Evolutionary conservation across 2,329 filamentous ascomycete species (phyloP), one percentile per base, ranked within the genome.

Genomic region (Geoglossum cookeanum): DNA sequence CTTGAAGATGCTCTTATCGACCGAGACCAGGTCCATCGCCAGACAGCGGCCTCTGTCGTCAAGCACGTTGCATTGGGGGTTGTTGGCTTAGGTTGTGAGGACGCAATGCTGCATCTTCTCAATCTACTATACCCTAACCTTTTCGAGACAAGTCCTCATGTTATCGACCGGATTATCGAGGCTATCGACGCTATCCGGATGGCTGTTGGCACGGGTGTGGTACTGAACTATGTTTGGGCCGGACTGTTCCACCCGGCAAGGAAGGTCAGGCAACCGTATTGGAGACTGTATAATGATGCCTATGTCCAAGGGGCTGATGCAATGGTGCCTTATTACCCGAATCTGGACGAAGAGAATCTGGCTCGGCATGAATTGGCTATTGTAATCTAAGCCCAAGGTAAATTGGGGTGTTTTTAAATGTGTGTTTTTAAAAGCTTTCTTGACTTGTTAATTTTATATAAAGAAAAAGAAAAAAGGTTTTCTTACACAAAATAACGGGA

Each of bases 171-270:
- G 49, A 94, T 98, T 63, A 85, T 98, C 61, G 94, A 98, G 70
- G 92, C 94, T 55, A 94, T 98, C 63, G 92, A 97, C 69, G 92
- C 90, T 44, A 87, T 98, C 61, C 82, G 92, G 53, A 88, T 96
- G 75, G 89, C 91, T 0, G 85, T 97, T 49, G 92, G 92, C 0
- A 87, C 89, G 0, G 92, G 92, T 2, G 74, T 94, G 27, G 87
- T 96, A 39, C 85, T 98, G 78, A 98, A 98, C 73, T 98, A 98
- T 69, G 84, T 97, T 59, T 97, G 90, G 90, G 91, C 92, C 0
- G 92, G 92, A 17, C 75, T 98, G 17, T 98, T 98, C 77, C 94
- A 98, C 68, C 91, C 92, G 0, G 92, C 92, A 2, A 80, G 92
- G 61, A 97, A 97, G 73, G 92, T 98, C 57, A 80, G 92, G 60